Conservation (phyloP, 2,329 filamentous ascomycete species). For the Aspergillus viridinutans region DNA sequence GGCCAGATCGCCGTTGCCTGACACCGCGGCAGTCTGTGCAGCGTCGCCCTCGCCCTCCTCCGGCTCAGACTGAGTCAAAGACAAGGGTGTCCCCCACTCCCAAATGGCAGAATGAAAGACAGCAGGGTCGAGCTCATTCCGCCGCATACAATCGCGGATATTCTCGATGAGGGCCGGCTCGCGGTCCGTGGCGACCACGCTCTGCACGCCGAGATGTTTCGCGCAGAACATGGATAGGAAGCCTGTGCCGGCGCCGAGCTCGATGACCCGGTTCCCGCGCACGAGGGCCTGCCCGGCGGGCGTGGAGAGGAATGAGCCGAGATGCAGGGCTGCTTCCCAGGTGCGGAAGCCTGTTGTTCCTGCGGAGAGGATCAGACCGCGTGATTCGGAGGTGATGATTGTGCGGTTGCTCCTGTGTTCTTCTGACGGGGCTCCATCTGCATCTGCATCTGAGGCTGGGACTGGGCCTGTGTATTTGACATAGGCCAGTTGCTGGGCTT, state of each 20-base stretch:
- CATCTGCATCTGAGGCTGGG: constrained; percentile 1
- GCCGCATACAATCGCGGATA: constrained; percentile 34
- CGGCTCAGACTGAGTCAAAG: neutral
- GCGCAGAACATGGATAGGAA: constrained; percentile 62
- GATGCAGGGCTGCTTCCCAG: constrained; percentile 65
- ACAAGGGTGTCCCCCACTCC: constrained; percentile 38
- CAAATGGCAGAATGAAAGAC: constrained; percentile 35
- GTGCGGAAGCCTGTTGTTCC: constrained; percentile 64
- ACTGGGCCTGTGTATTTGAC: constrained; percentile 62
- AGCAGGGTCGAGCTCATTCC: constrained; percentile 26
- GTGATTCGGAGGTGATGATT: constrained; percentile 49
- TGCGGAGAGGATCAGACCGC: constrained; percentile 53
- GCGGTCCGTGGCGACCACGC: constrained; percentile 60
- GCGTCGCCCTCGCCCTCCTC: constrained; percentile 5
- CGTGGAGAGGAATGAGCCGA: constrained; percentile 56
- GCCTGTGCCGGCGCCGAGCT: constrained; percentile 65
- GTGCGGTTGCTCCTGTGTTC: constrained; percentile 10
- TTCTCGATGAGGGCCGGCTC: constrained; percentile 44
- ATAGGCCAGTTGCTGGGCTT: constrained; percentile 67
- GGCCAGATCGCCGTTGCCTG: neutral
- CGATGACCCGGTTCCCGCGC: constrained; percentile 53
- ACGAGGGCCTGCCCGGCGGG: constrained; percentile 45
- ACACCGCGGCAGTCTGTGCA: neutral
- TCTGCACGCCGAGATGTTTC: constrained; percentile 51
- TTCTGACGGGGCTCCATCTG: neutral